These are phyloP conservation scores for Fonsecaea pugnacius DNA, from an alignment of 2,329 filamentous ascomycete species.

Conservation along the genomic window DNA sequence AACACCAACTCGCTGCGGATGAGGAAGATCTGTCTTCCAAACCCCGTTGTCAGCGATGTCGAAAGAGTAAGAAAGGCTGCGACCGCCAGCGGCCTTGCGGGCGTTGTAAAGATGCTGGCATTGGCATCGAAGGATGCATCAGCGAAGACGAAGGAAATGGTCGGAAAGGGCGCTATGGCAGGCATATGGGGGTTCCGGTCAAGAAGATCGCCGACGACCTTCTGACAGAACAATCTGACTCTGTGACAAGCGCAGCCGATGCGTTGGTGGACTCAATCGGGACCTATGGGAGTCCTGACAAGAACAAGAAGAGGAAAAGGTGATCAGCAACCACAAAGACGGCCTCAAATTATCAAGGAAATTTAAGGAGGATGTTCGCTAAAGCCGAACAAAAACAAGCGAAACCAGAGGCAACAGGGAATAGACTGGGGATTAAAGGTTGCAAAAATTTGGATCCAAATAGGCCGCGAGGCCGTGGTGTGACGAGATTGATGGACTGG, in stretches of 20 bases:
- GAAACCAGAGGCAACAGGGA: constrained; percentile 3
- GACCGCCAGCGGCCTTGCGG: constrained; percentile 95
- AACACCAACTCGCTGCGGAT: constrained; percentile 67
- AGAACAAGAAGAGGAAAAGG: constrained; percentile 73
- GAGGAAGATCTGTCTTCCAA: constrained; percentile 94
- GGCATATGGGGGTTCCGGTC: constrained; percentile 70
- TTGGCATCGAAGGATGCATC: constrained; percentile 89
- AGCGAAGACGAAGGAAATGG: constrained; percentile 98
- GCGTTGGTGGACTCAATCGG: constrained; percentile 41
- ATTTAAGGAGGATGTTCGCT: neutral
- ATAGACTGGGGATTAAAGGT: constrained; percentile 26
- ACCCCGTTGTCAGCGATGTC: constrained; percentile 94
- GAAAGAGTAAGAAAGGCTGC: constrained; percentile 99
- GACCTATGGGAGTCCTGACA: constrained; percentile 53
- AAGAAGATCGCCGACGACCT: constrained; percentile 57
- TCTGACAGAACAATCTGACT: constrained; percentile 60
- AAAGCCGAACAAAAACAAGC: neutral
- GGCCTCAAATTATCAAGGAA: neutral
- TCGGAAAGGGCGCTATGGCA: constrained; percentile 86
- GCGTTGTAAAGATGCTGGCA: constrained; percentile 92
- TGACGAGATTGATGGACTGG: constrained; percentile 22
- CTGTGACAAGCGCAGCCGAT: constrained; percentile 42
- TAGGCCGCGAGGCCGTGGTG: constrained; percentile 22
- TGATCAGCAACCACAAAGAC: constrained; percentile 39
- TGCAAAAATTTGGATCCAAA: constrained; percentile 22